Conservation (phyloP, 257 asterid genomes). For the Solanum sparsipilum region DNA sequence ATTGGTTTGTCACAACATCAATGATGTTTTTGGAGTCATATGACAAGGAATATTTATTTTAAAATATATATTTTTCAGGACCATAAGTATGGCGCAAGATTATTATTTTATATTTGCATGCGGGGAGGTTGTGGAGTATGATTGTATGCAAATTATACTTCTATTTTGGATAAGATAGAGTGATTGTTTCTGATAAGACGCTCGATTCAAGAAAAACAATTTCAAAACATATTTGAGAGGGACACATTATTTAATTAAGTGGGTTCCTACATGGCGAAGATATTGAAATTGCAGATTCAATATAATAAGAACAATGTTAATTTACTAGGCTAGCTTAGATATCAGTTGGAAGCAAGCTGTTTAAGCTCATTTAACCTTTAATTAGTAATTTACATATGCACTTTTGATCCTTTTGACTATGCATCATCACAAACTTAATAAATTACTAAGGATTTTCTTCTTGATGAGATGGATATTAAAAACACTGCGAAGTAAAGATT, state of each 20-base stretch:
- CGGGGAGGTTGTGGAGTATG: neutral
- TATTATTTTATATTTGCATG: neutral
- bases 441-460: neutral
- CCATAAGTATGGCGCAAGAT: neutral
- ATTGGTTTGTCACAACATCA: neutral
- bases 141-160: neutral
- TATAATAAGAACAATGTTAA: neutral
- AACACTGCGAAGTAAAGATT: neutral
- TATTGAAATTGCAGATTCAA: neutral
- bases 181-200: neutral
- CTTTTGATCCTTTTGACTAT: no score
- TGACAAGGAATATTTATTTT: neutral
- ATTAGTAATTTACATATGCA: no score
- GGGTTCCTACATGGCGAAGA: neutral
- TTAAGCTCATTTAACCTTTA: no score
- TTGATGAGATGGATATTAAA: neutral
- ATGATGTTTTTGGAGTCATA: neutral
- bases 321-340: neutral
- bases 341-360: neutral
- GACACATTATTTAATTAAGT: neutral
- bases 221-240: neutral
- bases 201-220: neutral
- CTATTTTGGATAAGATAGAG: neutral
- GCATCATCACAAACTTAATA: neutral
- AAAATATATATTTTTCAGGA: neutral